A percentile compares a stretch with the other conserved stretches of the same genome.
phyloP scores from a whole-genome alignment of 495 filamentous ascomycete genomes.

The Penicillium cinerascens region DNA sequence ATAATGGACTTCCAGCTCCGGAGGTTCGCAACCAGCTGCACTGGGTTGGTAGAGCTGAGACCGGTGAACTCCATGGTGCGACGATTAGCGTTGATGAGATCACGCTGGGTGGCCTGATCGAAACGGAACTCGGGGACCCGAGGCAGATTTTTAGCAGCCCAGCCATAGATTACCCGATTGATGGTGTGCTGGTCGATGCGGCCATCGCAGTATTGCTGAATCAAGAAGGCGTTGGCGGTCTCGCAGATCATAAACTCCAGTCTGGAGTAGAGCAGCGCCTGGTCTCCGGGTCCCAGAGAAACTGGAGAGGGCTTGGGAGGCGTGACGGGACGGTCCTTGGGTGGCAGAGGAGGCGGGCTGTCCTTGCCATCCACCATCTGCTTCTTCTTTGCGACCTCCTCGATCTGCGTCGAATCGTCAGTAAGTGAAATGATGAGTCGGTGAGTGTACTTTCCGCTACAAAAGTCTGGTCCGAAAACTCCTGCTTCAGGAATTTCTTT shows the following conservation, averaged over 20 bases:
- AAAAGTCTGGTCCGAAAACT: background rate
- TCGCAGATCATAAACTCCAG: conserved; percentile 53
- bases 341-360: background rate
- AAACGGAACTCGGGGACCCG: conserved; percentile 55
- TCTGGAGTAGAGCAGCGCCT: conserved; percentile 52
- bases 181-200: conserved; percentile 47
- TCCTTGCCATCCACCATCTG: background rate
- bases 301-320: conserved; percentile 25
- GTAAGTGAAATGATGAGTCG: background rate
- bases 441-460: background rate
- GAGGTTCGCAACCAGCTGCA: conserved; percentile 46
- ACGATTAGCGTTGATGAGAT: conserved; percentile 49
- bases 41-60: conserved; percentile 25
- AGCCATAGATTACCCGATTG: conserved; percentile 40
- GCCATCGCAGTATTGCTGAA: conserved; percentile 42
- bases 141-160: conserved; percentile 50
- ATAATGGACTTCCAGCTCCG: conserved; percentile 50
- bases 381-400: background rate
- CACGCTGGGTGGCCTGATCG: conserved; percentile 53
- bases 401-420: background rate
- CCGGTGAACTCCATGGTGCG: conserved; percentile 49
- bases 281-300: conserved; percentile 42
- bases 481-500: background rate
- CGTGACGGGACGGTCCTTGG: background rate
- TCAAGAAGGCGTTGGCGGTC: conserved; percentile 49